Evolutionary conservation across 257 asterid species (phyloP).

Genomic region (Solanum bulbocastanum): DNA sequence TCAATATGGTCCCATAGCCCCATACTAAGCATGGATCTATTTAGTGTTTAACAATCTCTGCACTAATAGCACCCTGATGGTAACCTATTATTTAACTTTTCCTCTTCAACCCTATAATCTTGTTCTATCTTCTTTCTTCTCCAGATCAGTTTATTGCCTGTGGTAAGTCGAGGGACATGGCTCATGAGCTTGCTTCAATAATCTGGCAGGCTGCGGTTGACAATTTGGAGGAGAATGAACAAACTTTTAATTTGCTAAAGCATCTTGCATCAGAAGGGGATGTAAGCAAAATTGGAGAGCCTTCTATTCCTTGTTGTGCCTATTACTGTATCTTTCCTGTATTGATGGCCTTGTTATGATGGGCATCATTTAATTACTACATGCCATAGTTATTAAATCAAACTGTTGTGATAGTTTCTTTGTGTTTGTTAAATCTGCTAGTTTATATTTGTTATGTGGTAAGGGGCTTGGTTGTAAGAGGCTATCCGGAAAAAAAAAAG

Average conservation of each 20-base stretch:
- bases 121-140: slow-evolving; percentile 1
- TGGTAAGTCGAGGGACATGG: slow-evolving; percentile 58
- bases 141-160: slow-evolving; percentile 80
- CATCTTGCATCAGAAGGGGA: slow-evolving; percentile 65
- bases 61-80: neutral
- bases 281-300: slow-evolving; percentile 24
- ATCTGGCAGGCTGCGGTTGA: slow-evolving; percentile 75
- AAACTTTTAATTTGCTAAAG: slow-evolving; percentile 45
- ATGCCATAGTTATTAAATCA: neutral
- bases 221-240: slow-evolving; percentile 59
- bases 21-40: neutral
- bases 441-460: neutral
- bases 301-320: neutral
- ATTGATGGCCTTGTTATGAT: neutral
- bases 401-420: neutral
- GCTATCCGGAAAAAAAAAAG: neutral
- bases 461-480: neutral
- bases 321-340: neutral
- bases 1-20: neutral
- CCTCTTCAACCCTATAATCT: neutral
- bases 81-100: neutral
- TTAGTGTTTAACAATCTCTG: neutral
- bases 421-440: neutral
- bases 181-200: slow-evolving; percentile 53
- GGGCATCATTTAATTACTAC: neutral